These are phyloP conservation scores for Sequoia sempervirens DNA, from an alignment of 75 land plant species.

Conservation along the genomic window DNA sequence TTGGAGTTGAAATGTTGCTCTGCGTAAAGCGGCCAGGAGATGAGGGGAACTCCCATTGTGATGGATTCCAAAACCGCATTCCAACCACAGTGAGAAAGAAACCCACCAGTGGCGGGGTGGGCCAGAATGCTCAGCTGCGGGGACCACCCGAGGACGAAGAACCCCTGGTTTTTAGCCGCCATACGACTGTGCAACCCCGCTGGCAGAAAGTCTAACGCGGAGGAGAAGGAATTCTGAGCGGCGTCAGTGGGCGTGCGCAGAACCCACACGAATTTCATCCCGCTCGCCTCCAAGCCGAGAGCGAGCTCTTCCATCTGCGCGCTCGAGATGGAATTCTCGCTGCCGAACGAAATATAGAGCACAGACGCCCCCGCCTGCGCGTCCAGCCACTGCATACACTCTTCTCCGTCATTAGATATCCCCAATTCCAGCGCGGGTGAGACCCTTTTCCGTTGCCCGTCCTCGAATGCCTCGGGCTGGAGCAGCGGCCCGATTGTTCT, in stretches of 20 bases:
- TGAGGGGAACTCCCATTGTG: slow-evolving; percentile 16
- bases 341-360: too few relatives aligned
- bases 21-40: slow-evolving; percentile 23
- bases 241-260: slow-evolving; percentile 8
- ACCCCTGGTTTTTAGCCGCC: not conserved
- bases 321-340: not conserved
- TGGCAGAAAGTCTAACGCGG: slow-evolving; percentile 1
- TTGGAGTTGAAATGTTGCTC: slow-evolving; percentile 32
- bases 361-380: too few relatives aligned
- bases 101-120: slow-evolving; percentile 33
- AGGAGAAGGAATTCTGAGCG: not conserved
- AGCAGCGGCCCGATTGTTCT: slow-evolving; percentile 8
- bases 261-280: slow-evolving; percentile 27
- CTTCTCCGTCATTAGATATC: too few relatives aligned
- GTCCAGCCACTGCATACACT: not conserved
- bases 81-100: slow-evolving; percentile 39
- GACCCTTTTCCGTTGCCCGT: too few relatives aligned
- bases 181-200: slow-evolving; percentile 9
- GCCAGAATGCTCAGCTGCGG: slow-evolving; percentile 32
- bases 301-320: slow-evolving; percentile 30
- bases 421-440: not conserved
- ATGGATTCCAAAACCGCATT: slow-evolving; percentile 32
- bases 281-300: slow-evolving; percentile 25
- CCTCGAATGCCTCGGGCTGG: not conserved
- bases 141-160: slow-evolving; percentile 27